phyloP scores from a whole-genome alignment of 1,284 basidiomycete species.

The Leccinum huronense region DNA sequence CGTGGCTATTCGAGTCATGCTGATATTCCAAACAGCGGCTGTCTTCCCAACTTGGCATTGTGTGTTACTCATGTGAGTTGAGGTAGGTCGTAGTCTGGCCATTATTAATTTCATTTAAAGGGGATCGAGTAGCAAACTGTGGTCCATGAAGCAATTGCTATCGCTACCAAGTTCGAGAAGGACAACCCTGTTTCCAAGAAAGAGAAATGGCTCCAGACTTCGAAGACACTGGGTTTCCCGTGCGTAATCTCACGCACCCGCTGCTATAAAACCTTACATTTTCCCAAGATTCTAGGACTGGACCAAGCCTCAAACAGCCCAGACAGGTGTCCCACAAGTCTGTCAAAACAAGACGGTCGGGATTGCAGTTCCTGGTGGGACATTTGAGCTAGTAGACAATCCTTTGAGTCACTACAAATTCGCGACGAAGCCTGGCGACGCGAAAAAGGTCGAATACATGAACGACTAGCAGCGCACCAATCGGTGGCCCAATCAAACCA shows the following conservation, averaged over 20 bases:
- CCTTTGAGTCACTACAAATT: slow-evolving; percentile 22
- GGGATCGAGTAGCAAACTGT: slow-evolving; percentile 18
- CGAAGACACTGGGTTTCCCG: slow-evolving; percentile 19
- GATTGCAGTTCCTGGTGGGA: slow-evolving; percentile 6
- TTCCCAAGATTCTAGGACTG: slow-evolving; percentile 22
- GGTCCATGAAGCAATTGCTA: slow-evolving; percentile 14
- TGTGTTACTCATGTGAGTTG: slow-evolving; percentile 14
- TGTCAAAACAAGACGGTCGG: not conserved
- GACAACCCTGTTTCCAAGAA: slow-evolving; percentile 1
- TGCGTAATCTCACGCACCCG: not conserved
- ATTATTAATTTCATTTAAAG: not conserved
- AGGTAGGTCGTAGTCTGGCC: slow-evolving; percentile 6
- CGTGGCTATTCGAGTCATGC: not conserved
- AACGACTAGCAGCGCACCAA: slow-evolving; percentile 16
- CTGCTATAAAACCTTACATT: not conserved
- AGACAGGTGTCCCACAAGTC: slow-evolving; percentile 15
- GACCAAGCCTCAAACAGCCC: slow-evolving; percentile 8
- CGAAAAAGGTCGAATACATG: slow-evolving; percentile 13
- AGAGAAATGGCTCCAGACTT: slow-evolving; percentile 16
- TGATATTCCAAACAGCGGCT: slow-evolving; percentile 16
- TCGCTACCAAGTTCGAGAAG: slow-evolving; percentile 13
- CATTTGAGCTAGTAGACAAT: slow-evolving; percentile 3
- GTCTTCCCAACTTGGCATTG: slow-evolving; percentile 25
- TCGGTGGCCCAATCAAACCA: slow-evolving; percentile 15
- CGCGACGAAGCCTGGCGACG: slow-evolving; percentile 9